Base-by-base conservation (phyloP, 2,329 filamentous ascomycete genomes). In the Graphiopsis chlorocephala region DNA sequence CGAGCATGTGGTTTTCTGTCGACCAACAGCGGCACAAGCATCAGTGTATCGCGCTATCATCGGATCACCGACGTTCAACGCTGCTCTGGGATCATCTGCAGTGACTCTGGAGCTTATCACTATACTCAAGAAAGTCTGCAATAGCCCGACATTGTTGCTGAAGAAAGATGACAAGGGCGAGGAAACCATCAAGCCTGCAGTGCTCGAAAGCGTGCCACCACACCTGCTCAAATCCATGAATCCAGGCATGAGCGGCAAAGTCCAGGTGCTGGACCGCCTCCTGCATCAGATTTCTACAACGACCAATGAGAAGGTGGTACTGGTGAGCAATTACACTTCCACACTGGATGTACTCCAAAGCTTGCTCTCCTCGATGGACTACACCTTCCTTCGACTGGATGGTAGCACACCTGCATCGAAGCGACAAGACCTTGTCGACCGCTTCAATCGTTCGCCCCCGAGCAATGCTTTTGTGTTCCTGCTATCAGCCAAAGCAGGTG, bases 251-350 rank as follows among this genome's bases (percentile, higher is more conserved):
- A 89, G 87, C 66, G 84, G 85, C 28, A 92, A 92, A 72, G 79
- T 91, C 25, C 84, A 87, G 50, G 84, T 90, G 1, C 80, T 92
- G 2, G 88, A 91, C 72, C 82, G 85, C 61, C 79, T 92, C 10
- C 77, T 92, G 1, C 83, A 88, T 68, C 82, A 81, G 12, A 82
- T 92, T 26, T 83, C 82, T 57, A 83, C 80, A 1, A 85, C 81
- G 0, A 90, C 88, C 0, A 78, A 83, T 1, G 89, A 92, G 71
- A 92, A 91, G 71, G 84, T 92, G 26, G 88, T 92, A 11, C 81
- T 92, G 10, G 88, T 92, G n/a, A 91, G 88, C 23, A 91, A 91
- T 72, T 91, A 90, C 73, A 92, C 89, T 0, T 86, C 87, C 11
- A 92, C 89, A 0, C 82, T 92, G 11, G 87, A 90, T 69, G 81